phyloP scores from a whole-genome alignment of 495 filamentous ascomycete genomes.

The Podospora conica region DNA sequence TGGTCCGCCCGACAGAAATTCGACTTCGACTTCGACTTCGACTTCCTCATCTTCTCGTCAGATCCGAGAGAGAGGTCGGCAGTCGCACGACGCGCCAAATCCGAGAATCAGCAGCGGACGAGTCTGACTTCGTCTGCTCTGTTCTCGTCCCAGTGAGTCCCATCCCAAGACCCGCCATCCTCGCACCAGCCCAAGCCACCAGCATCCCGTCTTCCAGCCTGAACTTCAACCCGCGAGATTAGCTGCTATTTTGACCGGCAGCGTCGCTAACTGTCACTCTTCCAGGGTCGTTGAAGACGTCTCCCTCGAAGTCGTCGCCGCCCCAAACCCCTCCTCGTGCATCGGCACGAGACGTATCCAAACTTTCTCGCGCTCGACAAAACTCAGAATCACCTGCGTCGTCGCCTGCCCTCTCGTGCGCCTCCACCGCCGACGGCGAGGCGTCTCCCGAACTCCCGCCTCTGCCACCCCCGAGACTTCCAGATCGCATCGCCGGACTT shows the following conservation, averaged over 20 bases:
- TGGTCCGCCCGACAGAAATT: conserved; percentile 13
- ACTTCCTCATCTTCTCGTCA: background rate
- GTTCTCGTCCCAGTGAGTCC: conserved; percentile 45
- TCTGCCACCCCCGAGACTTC: conserved; percentile 43
- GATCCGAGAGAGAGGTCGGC: conserved; percentile 2
- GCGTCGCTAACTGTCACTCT: conserved; percentile 10
- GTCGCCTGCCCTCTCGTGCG: conserved; percentile 45
- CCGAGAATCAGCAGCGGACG: conserved; percentile 50
- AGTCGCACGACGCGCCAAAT: conserved; percentile 23
- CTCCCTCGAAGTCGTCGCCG: conserved; percentile 39
- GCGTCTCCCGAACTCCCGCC: conserved; percentile 50
- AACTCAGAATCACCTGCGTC: conserved; percentile 29
- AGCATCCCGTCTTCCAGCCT: background rate
- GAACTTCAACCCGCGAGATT: background rate
- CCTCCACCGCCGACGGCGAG: conserved; percentile 48
- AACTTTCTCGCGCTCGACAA: conserved; percentile 16
- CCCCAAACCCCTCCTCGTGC: conserved; percentile 46
- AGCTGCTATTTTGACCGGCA: background rate
- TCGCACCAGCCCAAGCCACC: background rate
- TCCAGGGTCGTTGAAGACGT: conserved; percentile 39
- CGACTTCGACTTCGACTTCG: background rate
- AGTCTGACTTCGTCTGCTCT: conserved; percentile 49
- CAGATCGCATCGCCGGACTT: conserved; percentile 41
- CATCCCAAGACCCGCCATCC: conserved; percentile 4
- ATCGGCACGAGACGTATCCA: conserved; percentile 43